These are phyloP conservation scores for Cystofilobasidium bisporidii DNA, from an alignment of 768 basidiomycete genomes.

Conservation along the genomic window DNA sequence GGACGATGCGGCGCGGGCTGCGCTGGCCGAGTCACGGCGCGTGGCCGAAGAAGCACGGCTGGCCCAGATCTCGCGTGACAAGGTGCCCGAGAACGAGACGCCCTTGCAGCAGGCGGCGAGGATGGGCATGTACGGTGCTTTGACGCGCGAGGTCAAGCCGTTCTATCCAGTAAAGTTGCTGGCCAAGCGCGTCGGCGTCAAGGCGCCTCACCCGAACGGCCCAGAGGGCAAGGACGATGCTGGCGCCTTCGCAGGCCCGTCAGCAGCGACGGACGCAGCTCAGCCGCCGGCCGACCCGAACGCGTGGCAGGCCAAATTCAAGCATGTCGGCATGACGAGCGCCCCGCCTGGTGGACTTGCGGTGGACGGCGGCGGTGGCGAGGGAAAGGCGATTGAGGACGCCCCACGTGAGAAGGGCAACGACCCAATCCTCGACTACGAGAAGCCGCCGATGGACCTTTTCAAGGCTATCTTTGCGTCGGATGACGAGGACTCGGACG, in stretches of 20 bases:
- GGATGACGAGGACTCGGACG: slow-evolving; percentile 20
- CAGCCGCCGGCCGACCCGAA: slow-evolving; percentile 21
- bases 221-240: slow-evolving; percentile 29
- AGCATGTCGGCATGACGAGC: slow-evolving; percentile 13
- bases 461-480: slow-evolving; percentile 85
- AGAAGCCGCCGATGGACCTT: slow-evolving; percentile 77
- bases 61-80: slow-evolving; percentile 38
- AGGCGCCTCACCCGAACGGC: slow-evolving; percentile 63
- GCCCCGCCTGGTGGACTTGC: too few species aligned
- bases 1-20: slow-evolving; percentile 30
- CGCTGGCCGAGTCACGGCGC: slow-evolving; percentile 38
- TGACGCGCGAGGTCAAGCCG: slow-evolving; percentile 62
- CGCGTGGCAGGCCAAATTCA: slow-evolving; percentile 29
- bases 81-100: slow-evolving; percentile 49
- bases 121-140: slow-evolving; percentile 77
- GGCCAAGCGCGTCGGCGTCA: slow-evolving; percentile 88
- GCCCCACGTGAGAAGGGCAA: not conserved
- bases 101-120: slow-evolving; percentile 73
- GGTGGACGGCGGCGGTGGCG: not conserved
- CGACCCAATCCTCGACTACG: slow-evolving; percentile 51
- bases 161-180: slow-evolving; percentile 80
- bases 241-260: slow-evolving; percentile 4
- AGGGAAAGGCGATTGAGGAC: not conserved
- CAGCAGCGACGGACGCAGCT: not conserved
- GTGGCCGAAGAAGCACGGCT: slow-evolving; percentile 44